phyloP scores from a whole-genome alignment of 768 basidiomycete species.

The Boletus bicolor region DNA sequence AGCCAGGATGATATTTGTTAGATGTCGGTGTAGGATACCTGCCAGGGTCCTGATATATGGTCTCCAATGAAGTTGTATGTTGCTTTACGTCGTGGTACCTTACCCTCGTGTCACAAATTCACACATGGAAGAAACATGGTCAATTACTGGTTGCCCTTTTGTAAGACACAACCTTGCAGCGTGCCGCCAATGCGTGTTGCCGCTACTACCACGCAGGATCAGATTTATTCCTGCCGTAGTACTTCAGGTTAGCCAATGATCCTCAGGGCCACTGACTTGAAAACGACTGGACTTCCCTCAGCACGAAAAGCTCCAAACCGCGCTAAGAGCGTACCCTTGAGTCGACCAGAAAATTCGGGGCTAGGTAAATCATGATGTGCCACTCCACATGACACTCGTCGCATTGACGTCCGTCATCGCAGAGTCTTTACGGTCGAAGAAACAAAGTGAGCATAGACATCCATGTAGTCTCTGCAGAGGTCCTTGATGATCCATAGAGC shows the following conservation, averaged over 20 bases:
- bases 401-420: conserved; percentile 9
- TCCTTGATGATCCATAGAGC: conserved; percentile 7
- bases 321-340: conserved; percentile 18
- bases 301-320: conserved; percentile 11
- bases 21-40: conserved; percentile 8
- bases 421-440: conserved; percentile 17
- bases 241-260: conserved; percentile 19
- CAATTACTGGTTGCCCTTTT: not conserved
- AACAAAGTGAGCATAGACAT: conserved; percentile 11
- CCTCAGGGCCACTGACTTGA: not conserved
- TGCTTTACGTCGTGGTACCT: not conserved
- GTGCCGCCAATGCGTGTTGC: conserved; percentile 10
- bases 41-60: not conserved
- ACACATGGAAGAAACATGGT: not conserved
- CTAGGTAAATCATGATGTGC: conserved; percentile 12
- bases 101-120: not conserved
- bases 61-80: not conserved
- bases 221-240: not conserved
- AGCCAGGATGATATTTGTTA: not conserved
- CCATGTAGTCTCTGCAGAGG: not conserved
- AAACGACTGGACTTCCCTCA: conserved; percentile 6
- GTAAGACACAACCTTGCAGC: not conserved
- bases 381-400: not conserved
- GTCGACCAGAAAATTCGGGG: conserved; percentile 7
- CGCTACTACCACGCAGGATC: not conserved